Evolutionary conservation across 768 basidiomycete species (phyloP), one percentile per base, ranked within the genome.

Genomic region (Strobilomyces confusus): DNA sequence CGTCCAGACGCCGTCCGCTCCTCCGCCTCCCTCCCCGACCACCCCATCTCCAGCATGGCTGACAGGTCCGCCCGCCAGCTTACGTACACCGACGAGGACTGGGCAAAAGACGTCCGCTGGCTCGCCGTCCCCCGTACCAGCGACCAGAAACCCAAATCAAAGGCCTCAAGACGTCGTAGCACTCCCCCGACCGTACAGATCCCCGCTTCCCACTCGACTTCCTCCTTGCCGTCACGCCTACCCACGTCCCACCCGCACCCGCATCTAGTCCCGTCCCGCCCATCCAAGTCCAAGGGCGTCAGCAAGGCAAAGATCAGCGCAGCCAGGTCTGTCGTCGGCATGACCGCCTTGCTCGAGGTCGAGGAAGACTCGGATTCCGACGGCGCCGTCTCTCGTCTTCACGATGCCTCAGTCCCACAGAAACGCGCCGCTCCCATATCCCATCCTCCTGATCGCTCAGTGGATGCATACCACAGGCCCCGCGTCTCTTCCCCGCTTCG

Each of bases 81-180:
- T 49, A 70, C 72, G 17, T 75, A 76, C 63, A 77, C 77, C 4
- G 78, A 81, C 60, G 76, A 82, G 48, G 80, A 85, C 58, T 88
- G 84, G 87, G 78, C 82, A 13, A 80, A 77, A 56, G 86, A 88
- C 46, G 79, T 86, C 17, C 77, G 82, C 32, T 86, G 82, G 82
- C 79, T 89, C 29, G 77, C 71, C 29, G 64, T 72, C 47, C 64
- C 79, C 36, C 64, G 69, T 22, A 29, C 59, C 33, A 48, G 49
- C 33, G 49, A 48, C 13, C 47, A 45, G 12, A 69, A 63, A 22
- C 32, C 43, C 29, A 64, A 60, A 25, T 51, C 59, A 41, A 71
- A 68, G 54, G 15, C 48, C 17, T 17, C 37, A 2, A 64, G 57
- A 42, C 58, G 59, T 20, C 63, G 49, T 26, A 67, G 59, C 34